Base-by-base conservation (phyloP, 495 filamentous ascomycete genomes). In the Talaromyces ruber region DNA sequence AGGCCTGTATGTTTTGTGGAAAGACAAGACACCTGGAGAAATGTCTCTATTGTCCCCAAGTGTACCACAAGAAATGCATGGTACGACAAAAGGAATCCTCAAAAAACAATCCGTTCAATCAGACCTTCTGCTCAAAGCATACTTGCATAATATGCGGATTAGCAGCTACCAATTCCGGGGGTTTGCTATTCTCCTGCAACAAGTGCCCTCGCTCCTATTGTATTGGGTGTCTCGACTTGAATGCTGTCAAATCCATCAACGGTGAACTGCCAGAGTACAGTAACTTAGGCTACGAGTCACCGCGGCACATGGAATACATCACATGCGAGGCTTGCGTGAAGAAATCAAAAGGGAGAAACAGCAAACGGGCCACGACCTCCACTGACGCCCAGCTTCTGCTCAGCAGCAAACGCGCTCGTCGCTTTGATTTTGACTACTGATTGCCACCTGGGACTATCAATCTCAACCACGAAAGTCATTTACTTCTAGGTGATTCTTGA, bases 151-250 rank as follows among this genome's bases (percentile, higher is more conserved):
- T 81, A 25, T 89, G 86, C 59, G 64, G 68, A 1, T 77, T 81
- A 60, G 82, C 82, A 62, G 84, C 84, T 0, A 68, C 68, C 2
- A 77, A 85, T 47, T 83, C 80, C 0, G 85, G 86, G 0, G 82
- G 85, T 2, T 76, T 89, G 65, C 70, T 89, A 3, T 85, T 80
- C 66, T 74, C 80, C 7, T 88, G 86, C 64, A 72, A 81, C 0
- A 81, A 72, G 70, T 89, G 86, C 65, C 75, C 80, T 58, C 64
- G 67, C 0, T 84, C 79, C 2, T 88, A 72, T 62, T 89, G 86
- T 62, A 86, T 88, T 56, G 78, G 86, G 37, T 88, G 86, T 64
- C 63, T 88, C 0, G 77, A 88, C 39, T 86, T 79, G 69, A 74
- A 81, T 6, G 74, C 70, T 24, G 78, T 79, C 1, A 66, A 71